A percentile compares a stretch with the other conserved stretches of the same genome.
Evolutionary conservation across 2,329 filamentous ascomycete genomes (phyloP).

Genomic region (Claviceps digitariae): DNA sequence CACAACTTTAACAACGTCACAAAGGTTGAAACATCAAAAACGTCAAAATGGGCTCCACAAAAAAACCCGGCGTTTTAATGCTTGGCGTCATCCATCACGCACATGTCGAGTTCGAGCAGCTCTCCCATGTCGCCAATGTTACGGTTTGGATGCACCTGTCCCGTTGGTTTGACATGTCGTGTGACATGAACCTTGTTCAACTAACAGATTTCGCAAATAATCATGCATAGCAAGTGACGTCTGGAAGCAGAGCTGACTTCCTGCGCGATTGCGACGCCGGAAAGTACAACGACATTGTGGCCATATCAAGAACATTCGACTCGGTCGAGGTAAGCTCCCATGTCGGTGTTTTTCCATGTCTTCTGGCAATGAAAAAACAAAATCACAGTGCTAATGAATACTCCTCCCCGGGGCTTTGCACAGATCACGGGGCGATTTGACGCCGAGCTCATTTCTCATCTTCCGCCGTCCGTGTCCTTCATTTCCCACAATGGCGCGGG

Average conservation of each 20-base stretch:
- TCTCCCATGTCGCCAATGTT: constrained; percentile 8
- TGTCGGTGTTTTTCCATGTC: no score
- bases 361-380: no score
- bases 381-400: no score
- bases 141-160: constrained; percentile 1
- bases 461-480: constrained; percentile 27
- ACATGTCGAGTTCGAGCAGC: constrained; percentile 8
- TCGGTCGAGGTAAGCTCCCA: constrained; percentile 5
- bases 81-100: constrained; percentile 9
- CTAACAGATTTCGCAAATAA: background rate
- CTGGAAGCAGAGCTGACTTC: constrained; percentile 8
- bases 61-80: constrained; percentile 9
- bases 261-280: constrained; percentile 40
- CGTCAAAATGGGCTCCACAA: background rate
- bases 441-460: constrained; percentile 39
- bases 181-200: background rate
- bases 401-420: no score
- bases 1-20: background rate
- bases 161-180: background rate
- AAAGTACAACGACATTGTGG: constrained; percentile 41
- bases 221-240: constrained; percentile 6
- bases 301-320: constrained; percentile 43
- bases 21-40: no score
- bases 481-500: constrained; percentile 33
- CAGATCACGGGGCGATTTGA: constrained; percentile 48